phyloP scores from a whole-genome alignment of 2,329 filamentous ascomycete species.

The Dactylonectria macrodidyma region DNA sequence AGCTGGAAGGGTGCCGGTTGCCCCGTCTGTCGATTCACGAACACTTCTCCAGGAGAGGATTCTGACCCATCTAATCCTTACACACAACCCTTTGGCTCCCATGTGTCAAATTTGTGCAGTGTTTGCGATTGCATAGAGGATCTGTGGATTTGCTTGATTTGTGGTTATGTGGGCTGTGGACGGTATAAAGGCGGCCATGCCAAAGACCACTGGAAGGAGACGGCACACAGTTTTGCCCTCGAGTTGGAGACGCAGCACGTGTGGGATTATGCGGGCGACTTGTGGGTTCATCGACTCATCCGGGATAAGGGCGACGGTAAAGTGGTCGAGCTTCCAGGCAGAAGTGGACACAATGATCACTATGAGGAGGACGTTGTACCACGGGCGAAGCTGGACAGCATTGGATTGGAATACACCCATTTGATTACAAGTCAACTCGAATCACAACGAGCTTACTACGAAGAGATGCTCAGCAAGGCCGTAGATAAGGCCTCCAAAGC shows the following conservation, averaged over 20 bases:
- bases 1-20: constrained; percentile 97
- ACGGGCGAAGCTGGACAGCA: constrained; percentile 78
- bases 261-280: constrained; percentile 97
- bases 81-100: constrained; percentile 70
- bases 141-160: constrained; percentile 96
- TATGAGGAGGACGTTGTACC: constrained; percentile 77
- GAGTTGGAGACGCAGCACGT: constrained; percentile 95
- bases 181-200: constrained; percentile 95
- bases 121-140: constrained; percentile 86
- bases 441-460: constrained; percentile 92
- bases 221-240: constrained; percentile 91
- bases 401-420: constrained; percentile 95
- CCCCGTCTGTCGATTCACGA: constrained; percentile 93
- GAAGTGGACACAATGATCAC: constrained; percentile 53
- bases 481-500: constrained; percentile 90
- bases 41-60: constrained; percentile 55
- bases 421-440: constrained; percentile 94
- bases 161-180: constrained; percentile 92
- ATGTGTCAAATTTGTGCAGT: constrained; percentile 80
- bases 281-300: constrained; percentile 95
- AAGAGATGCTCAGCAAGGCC: constrained; percentile 90
- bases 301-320: constrained; percentile 95
- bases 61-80: constrained; percentile 66
- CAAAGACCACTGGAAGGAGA: constrained; percentile 93
- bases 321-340: constrained; percentile 86